Percentiles rank a stretch among this genome's conserved stretches.
Conservation (phyloP, 495 filamentous ascomycete genomes). For the Friedmanniomyces simplex region DNA sequence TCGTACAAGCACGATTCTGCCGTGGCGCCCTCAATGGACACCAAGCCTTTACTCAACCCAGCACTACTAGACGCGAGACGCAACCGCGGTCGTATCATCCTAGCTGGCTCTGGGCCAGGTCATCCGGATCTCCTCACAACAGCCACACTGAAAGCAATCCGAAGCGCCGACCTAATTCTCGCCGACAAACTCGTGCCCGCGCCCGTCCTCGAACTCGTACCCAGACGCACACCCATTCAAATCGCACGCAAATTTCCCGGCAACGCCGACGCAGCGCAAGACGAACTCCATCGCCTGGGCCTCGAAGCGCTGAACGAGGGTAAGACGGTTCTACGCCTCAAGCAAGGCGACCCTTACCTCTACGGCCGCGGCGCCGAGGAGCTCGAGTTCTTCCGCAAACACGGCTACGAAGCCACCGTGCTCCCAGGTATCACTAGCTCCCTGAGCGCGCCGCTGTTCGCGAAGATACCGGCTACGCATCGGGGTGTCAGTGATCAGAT, state of each 20-base stretch:
- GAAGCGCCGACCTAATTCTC: slow-evolving; percentile 72
- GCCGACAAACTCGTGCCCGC: slow-evolving; percentile 94
- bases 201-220: slow-evolving; percentile 77
- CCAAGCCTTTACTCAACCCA: slow-evolving; percentile 13
- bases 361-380: slow-evolving; percentile 94
- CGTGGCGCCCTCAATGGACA: slow-evolving; percentile 13
- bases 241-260: slow-evolving; percentile 97
- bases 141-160: slow-evolving; percentile 80
- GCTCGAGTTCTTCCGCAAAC: slow-evolving; percentile 65
- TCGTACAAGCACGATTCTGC: slow-evolving; percentile 42
- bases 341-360: slow-evolving; percentile 94
- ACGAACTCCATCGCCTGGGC: slow-evolving; percentile 75
- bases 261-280: slow-evolving; percentile 87
- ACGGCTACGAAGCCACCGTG: slow-evolving; percentile 61
- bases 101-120: slow-evolving; percentile 88
- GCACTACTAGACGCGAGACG: slow-evolving; percentile 8
- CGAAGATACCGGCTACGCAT: slow-evolving; percentile 78
- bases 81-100: slow-evolving; percentile 57
- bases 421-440: slow-evolving; percentile 86
- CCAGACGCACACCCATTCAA: slow-evolving; percentile 75
- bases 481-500: slow-evolving; percentile 85
- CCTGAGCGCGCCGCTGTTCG: slow-evolving; percentile 77
- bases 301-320: slow-evolving; percentile 61
- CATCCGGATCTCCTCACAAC: slow-evolving; percentile 83
- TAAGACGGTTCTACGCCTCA: slow-evolving; percentile 72